Evolutionary conservation across 2,329 filamentous ascomycete genomes (phyloP).

Genomic region (Neurospora sp.): DNA sequence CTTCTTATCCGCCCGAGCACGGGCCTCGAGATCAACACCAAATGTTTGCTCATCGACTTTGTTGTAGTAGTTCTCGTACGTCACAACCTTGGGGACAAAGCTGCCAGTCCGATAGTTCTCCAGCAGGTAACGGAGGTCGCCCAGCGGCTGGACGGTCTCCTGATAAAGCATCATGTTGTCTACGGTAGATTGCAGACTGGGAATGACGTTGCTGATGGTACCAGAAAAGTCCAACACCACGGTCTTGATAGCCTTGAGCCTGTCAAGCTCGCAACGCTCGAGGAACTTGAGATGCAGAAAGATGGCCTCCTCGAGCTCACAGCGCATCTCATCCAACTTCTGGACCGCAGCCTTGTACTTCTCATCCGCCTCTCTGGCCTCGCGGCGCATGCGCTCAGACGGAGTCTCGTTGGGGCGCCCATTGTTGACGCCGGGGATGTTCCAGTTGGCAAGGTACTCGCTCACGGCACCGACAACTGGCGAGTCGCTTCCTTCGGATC

Average conservation of each 20-base stretch:
- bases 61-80: conserved; percentile 99
- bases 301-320: conserved; percentile 92
- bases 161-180: conserved; percentile 99
- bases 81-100: conserved; percentile 80
- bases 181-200: conserved; percentile 86
- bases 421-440: conserved; percentile 64
- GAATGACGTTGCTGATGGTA: conserved; percentile 95
- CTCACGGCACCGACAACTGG: conserved; percentile 73
- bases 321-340: conserved; percentile 82
- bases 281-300: conserved; percentile 88
- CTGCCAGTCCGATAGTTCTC: conserved; percentile 95
- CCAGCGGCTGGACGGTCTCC: conserved; percentile 89
- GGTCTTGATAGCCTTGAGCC: conserved; percentile 95
- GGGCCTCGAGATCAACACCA: conserved; percentile 92
- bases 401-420: conserved; percentile 90
- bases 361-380: conserved; percentile 84
- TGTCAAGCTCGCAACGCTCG: conserved; percentile 91
- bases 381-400: conserved; percentile 72
- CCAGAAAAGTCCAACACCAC: conserved; percentile 97
- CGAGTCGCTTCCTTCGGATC: conserved; percentile 53
- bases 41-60: conserved; percentile 96
- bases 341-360: conserved; percentile 81
- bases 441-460: conserved; percentile 88
- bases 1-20: conserved; percentile 88
- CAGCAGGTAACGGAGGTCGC: conserved; percentile 84